Evolutionary conservation across 495 filamentous ascomycete genomes (phyloP).

Genomic region (Penicillium dipodomyicola): DNA sequence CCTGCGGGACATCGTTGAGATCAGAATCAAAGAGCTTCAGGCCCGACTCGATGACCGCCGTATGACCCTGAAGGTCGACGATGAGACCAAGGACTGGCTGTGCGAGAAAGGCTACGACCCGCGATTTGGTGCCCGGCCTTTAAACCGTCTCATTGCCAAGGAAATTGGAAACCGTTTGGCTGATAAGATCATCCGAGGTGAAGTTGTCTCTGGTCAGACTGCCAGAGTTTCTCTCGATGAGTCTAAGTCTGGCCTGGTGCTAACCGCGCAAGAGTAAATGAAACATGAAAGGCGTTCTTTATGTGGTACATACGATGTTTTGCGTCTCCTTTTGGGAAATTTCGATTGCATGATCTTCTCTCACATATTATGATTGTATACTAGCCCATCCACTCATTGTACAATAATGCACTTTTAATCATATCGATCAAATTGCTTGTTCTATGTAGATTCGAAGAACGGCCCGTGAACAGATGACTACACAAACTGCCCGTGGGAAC

Average conservation of each 20-base stretch:
- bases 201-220: constrained; percentile 69
- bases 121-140: constrained; percentile 85
- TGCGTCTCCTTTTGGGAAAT: constrained; percentile 4
- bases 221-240: constrained; percentile 64
- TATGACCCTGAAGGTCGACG: constrained; percentile 69
- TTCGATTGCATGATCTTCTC: constrained; percentile 19
- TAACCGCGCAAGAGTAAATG: constrained; percentile 25
- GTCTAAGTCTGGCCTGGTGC: constrained; percentile 36
- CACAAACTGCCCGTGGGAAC: background rate
- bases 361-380: constrained; percentile 22
- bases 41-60: constrained; percentile 78
- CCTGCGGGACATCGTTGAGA: constrained; percentile 89
- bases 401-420: constrained; percentile 13
- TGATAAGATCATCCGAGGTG: constrained; percentile 85
- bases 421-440: background rate
- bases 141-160: constrained; percentile 87
- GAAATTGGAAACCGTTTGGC: constrained; percentile 86
- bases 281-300: constrained; percentile 9
- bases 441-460: constrained; percentile 6
- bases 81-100: constrained; percentile 77
- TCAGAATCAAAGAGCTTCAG: constrained; percentile 83
- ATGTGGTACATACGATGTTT: constrained; percentile 11
- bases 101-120: constrained; percentile 87
- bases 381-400: constrained; percentile 11
- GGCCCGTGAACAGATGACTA: constrained; percentile 7